Percentiles rank a stretch among this genome's conserved stretches.
phyloP scores from a whole-genome alignment of 352 stramenopile genomes.

The Phytophthora hibernalis region DNA sequence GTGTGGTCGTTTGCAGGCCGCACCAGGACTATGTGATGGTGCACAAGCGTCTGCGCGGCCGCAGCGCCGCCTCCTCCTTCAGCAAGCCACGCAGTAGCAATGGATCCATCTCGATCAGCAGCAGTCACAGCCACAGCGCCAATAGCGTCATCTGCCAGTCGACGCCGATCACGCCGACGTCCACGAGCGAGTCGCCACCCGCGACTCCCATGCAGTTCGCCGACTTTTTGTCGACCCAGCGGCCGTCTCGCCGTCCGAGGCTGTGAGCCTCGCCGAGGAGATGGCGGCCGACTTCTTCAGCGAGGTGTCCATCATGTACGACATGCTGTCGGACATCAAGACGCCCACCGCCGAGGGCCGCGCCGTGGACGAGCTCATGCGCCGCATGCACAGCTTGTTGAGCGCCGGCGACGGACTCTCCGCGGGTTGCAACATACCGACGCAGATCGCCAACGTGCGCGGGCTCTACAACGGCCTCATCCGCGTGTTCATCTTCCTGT shows the following conservation, averaged over 20 bases:
- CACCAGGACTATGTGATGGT: conserved; percentile 40
- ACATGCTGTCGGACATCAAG: conserved; percentile 76
- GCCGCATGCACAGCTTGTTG: conserved; percentile 43
- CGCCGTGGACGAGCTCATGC: conserved; percentile 70
- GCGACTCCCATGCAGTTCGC: conserved; percentile 36
- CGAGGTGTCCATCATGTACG: conserved; percentile 67
- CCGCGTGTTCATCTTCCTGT: conserved; percentile 74
- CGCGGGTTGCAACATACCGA: conserved; percentile 3
- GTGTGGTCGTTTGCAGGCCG: conserved; percentile 33
- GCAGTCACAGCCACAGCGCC: conserved; percentile 1
- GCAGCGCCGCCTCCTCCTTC: conserved; percentile 26
- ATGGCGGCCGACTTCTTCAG: conserved; percentile 74
- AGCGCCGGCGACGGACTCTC: conserved; percentile 11
- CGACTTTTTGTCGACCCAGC: conserved; percentile 52
- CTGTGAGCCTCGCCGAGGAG: conserved; percentile 52
- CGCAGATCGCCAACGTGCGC: conserved; percentile 46
- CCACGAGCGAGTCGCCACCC: conserved; percentile 13
- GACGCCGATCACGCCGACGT: conserved; percentile 27
- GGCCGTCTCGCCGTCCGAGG: conserved; percentile 51
- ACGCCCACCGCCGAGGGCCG: conserved; percentile 44
- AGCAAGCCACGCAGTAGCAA: conserved; percentile 15
- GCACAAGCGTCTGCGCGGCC: conserved; percentile 52
- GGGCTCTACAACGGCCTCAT: conserved; percentile 70
- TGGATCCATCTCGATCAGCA: conserved; percentile 2
- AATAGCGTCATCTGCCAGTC: not conserved